Evolutionary conservation across 805 yeast genomes (phyloP).

Genomic region (Wickerhamiella alocasiicola): DNA sequence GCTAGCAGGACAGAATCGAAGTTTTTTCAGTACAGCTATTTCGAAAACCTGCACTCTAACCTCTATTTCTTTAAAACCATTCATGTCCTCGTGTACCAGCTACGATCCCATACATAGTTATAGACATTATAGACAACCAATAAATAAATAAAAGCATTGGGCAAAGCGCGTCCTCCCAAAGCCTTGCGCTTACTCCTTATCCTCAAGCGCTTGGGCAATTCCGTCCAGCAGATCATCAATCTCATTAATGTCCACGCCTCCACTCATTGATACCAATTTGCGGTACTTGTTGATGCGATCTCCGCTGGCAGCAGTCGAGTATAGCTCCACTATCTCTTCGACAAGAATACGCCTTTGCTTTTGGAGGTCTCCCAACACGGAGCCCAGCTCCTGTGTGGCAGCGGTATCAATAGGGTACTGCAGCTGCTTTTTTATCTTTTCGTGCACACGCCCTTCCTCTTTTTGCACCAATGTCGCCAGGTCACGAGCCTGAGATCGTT

Average conservation of each 20-base stretch:
- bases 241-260: conserved; percentile 68
- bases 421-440: conserved; percentile 19
- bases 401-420: conserved; percentile 18
- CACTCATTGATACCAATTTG: conserved; percentile 58
- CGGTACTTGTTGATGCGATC: conserved; percentile 67
- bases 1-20: neutral
- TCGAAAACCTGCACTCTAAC: too few relatives aligned
- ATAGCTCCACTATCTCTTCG: conserved; percentile 25
- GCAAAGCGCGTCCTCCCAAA: too few relatives aligned
- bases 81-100: too few relatives aligned
- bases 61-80: too few relatives aligned
- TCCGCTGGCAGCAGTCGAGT: conserved; percentile 35
- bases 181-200: conserved; percentile 7
- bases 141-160: too few relatives aligned
- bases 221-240: conserved; percentile 75
- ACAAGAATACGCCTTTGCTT: conserved; percentile 19
- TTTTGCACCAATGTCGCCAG: conserved; percentile 46
- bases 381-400: neutral
- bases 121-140: too few relatives aligned
- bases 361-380: conserved; percentile 30
- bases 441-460: conserved; percentile 33
- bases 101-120: too few relatives aligned
- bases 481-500: conserved; percentile 51
- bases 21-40: too few relatives aligned
- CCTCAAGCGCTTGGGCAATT: conserved; percentile 37